Evolutionary conservation across 768 basidiomycete species (phyloP).

Genomic region (Grammothele lineata): DNA sequence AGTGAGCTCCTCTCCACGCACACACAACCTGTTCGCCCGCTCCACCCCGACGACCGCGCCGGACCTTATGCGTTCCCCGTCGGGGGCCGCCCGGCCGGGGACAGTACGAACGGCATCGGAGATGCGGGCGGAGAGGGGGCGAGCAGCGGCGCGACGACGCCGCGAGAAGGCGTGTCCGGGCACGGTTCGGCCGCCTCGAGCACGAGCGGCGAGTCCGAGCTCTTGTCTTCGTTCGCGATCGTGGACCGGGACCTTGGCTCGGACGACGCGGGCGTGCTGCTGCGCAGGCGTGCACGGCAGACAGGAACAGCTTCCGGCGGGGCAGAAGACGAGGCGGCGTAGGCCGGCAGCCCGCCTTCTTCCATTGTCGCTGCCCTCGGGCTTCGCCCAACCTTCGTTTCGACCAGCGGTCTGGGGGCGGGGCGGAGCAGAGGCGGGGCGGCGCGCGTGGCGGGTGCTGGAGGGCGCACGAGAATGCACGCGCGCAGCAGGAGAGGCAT

Average conservation of each 20-base stretch:
- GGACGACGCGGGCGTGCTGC: slow-evolving; percentile 19
- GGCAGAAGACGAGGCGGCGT: slow-evolving; percentile 1
- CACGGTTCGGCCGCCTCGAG: slow-evolving; percentile 8
- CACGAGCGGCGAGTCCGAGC: slow-evolving; percentile 23
- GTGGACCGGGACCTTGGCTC: slow-evolving; percentile 22
- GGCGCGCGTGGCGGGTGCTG: not conserved
- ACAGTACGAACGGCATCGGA: slow-evolving; percentile 4
- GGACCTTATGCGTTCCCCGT: too few relatives aligned
- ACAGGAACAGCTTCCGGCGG: slow-evolving; percentile 9
- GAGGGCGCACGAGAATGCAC: not conserved
- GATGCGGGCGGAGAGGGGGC: not conserved
- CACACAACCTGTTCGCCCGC: too few relatives aligned
- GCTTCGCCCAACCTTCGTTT: too few relatives aligned
- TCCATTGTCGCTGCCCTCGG: not conserved
- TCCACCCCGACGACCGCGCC: too few relatives aligned
- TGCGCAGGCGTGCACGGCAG: slow-evolving; percentile 18
- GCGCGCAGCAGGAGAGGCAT: not conserved
- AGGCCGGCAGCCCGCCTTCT: not conserved
- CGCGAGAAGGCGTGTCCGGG: slow-evolving; percentile 10
- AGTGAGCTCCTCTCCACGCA: slow-evolving; percentile 18
- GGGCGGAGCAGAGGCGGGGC: too few relatives aligned
- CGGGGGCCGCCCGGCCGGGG: not conserved
- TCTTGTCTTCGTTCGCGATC: slow-evolving; percentile 22
- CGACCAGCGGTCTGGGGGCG: too few relatives aligned
- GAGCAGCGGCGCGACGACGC: slow-evolving; percentile 8